Evolutionary conservation across 192 early-diverging fungal genomes (phyloP).

Genomic region (Haplosporangium gracile): DNA sequence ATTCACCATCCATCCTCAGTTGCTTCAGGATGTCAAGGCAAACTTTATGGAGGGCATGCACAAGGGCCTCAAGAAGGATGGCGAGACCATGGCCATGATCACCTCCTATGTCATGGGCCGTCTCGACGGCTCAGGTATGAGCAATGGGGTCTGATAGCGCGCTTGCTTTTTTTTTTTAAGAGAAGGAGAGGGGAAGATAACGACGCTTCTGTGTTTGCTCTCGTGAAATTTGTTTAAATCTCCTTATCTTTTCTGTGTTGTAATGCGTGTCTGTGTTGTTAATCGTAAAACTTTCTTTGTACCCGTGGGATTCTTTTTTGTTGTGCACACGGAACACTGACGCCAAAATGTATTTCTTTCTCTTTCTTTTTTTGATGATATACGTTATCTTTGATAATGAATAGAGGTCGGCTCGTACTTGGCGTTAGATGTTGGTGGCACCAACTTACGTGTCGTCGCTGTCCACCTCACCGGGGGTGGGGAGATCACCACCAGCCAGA

Average conservation of each 20-base stretch:
- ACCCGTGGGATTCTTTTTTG: slow-evolving; percentile 10
- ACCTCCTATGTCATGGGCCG: slow-evolving; percentile 79
- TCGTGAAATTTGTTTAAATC: background rate
- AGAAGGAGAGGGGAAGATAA: too few relatives aligned
- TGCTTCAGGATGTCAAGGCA: slow-evolving; percentile 67
- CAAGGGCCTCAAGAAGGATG: slow-evolving; percentile 71
- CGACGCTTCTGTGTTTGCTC: background rate
- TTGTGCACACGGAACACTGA: background rate
- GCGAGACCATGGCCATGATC: slow-evolving; percentile 84
- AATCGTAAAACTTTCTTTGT: slow-evolving; percentile 6
- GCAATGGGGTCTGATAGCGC: background rate
- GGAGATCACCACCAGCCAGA: slow-evolving; percentile 76
- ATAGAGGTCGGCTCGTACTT: slow-evolving; percentile 85
- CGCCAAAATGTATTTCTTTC: background rate
- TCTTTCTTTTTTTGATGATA: background rate
- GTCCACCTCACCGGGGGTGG: slow-evolving; percentile 86
- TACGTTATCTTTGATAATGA: background rate
- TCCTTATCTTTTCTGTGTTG: background rate
- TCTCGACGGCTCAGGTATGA: slow-evolving; percentile 33
- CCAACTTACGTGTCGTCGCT: slow-evolving; percentile 92
- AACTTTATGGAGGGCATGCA: slow-evolving; percentile 75
- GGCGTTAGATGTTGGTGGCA: slow-evolving; percentile 95
- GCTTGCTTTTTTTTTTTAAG: background rate
- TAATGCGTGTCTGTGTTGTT: slow-evolving; percentile 8
- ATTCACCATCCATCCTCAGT: slow-evolving; percentile 69